Conservation (phyloP, 257 asterid genomes). For the Solanum appendiculatum region DNA sequence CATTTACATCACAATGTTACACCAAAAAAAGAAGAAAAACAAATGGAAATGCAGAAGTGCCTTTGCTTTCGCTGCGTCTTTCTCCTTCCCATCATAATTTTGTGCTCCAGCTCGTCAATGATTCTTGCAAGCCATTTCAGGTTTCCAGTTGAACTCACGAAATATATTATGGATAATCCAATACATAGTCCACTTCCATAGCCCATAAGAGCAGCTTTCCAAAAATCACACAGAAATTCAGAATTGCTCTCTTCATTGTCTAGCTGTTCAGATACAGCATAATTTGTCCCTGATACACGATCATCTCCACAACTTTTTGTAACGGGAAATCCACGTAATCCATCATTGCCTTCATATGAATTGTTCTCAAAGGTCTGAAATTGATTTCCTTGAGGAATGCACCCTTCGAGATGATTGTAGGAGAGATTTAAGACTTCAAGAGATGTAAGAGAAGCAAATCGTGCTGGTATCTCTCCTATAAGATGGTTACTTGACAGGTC, state of each 20-base stretch:
- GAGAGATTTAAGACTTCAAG: not conserved
- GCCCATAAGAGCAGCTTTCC: not conserved
- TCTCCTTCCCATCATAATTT: too few relatives aligned
- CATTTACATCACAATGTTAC: not conserved
- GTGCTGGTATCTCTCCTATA: not conserved
- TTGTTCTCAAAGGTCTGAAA: not conserved
- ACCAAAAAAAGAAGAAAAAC: not conserved
- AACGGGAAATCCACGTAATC: not conserved
- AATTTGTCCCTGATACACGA: not conserved
- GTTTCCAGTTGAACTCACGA: not conserved
- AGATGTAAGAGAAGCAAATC: not conserved
- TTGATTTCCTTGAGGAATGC: not conserved
- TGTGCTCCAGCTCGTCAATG: not conserved
- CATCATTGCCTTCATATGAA: not conserved
- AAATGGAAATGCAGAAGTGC: too few relatives aligned
- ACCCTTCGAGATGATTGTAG: not conserved
- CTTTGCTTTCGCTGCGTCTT: too few relatives aligned
- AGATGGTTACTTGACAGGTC: not conserved
- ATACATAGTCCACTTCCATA: not conserved
- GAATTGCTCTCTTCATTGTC: not conserved
- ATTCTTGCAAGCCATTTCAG: not conserved
- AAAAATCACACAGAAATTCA: fast-evolving
- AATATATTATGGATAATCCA: not conserved
- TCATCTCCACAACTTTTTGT: fast-evolving
- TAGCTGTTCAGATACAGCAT: not conserved